Evolutionary conservation across 352 stramenopile genomes (phyloP).

Genomic region (Phytopythium kandeliae): DNA sequence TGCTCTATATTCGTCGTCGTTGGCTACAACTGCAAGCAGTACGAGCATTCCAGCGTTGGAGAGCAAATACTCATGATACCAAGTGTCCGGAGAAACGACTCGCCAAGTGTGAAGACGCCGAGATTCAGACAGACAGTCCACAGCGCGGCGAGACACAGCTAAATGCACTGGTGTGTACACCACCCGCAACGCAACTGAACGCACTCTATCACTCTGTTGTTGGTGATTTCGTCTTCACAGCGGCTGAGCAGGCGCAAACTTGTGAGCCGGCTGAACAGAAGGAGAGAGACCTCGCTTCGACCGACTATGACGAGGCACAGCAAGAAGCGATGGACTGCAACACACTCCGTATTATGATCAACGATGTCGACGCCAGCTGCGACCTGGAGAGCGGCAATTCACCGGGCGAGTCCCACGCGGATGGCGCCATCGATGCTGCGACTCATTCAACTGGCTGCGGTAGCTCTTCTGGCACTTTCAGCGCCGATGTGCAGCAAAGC

Average conservation of each 20-base stretch:
- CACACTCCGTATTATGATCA: constrained; percentile 6
- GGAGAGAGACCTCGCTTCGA: too few relatives aligned
- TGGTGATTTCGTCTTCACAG: constrained; percentile 27
- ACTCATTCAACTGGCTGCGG: not conserved
- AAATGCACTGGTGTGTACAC: too few relatives aligned
- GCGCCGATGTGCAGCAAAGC: not conserved
- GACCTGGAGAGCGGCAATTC: constrained; percentile 1
- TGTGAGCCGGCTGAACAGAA: not conserved
- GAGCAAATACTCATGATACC: constrained; percentile 1
- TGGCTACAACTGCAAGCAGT: constrained; percentile 15
- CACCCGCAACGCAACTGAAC: constrained; percentile 20
- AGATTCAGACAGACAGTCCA: not conserved
- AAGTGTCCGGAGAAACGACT: not conserved
- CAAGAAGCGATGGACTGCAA: constrained; percentile 5
- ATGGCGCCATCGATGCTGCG: not conserved
- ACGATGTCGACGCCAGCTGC: not conserved
- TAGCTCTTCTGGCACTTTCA: not conserved
- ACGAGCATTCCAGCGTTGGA: constrained; percentile 31
- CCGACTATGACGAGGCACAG: constrained; percentile 1
- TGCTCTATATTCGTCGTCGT: constrained; percentile 24
- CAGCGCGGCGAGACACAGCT: not conserved
- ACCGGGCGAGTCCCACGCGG: not conserved
- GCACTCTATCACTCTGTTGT: constrained; percentile 41
- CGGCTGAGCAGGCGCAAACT: not conserved
- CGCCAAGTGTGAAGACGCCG: not conserved